Conservation (phyloP, 371 early-diverging fungal genomes). For the Dinochytrium kinnereticum region DNA sequence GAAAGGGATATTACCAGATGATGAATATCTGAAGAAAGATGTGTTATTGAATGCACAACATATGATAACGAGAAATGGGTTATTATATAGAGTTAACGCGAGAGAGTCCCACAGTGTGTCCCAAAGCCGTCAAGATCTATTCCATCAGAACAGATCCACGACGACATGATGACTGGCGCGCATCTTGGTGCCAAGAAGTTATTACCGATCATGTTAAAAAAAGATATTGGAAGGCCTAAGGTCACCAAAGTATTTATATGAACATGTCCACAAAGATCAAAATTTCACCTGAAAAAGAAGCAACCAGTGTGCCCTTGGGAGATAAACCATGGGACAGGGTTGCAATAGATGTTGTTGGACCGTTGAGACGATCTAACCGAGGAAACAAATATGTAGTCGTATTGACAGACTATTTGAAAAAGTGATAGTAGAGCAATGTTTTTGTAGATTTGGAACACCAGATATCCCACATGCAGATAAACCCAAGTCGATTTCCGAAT, state of each 20-base stretch:
- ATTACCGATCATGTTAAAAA: not conserved
- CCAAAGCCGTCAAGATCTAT: slow-evolving; percentile 11
- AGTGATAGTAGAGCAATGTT: slow-evolving; percentile 16
- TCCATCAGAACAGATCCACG: slow-evolving; percentile 7
- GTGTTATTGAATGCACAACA: not conserved
- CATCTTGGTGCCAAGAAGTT: slow-evolving; percentile 16
- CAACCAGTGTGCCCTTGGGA: slow-evolving; percentile 15
- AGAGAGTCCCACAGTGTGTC: slow-evolving; percentile 8
- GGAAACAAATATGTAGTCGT: slow-evolving; percentile 27
- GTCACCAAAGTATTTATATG: slow-evolving; percentile 6
- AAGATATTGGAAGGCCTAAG: slow-evolving; percentile 20
- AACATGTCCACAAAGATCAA: slow-evolving; percentile 6
- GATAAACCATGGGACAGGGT: slow-evolving; percentile 13
- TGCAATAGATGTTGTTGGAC: slow-evolving; percentile 18
- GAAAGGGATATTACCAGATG: not conserved
- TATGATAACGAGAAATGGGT: not conserved
- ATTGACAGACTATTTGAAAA: slow-evolving; percentile 12
- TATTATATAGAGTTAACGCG: slow-evolving; percentile 5
- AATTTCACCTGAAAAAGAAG: not conserved
- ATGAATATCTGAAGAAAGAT: not conserved
- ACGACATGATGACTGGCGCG: slow-evolving; percentile 17
- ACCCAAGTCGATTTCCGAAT: slow-evolving; percentile 11
- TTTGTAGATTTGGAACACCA: slow-evolving; percentile 21
- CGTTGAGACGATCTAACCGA: not conserved
- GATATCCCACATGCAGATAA: slow-evolving; percentile 20